These are phyloP conservation scores for Tuber microsphaerosporum DNA, from an alignment of 495 filamentous ascomycete species.

Conservation along the genomic window DNA sequence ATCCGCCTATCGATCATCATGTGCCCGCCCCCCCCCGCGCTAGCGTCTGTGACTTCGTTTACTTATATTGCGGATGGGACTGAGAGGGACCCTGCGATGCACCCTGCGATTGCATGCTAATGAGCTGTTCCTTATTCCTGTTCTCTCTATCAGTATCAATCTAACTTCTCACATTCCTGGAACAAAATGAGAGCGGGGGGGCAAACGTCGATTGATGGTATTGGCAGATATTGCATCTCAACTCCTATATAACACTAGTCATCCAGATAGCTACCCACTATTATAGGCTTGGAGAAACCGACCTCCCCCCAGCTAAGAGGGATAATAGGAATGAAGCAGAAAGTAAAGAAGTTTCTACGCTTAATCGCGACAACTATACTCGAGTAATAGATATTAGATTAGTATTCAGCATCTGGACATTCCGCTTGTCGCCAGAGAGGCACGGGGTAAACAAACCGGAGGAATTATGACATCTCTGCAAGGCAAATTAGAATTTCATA, in stretches of 20 bases:
- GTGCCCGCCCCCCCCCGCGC: not conserved
- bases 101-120: conserved; percentile 21
- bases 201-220: conserved; percentile 34
- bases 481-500: conserved; percentile 9
- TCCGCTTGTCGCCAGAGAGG: not conserved
- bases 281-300: not conserved
- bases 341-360: conserved; percentile 36
- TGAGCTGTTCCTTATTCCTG: conserved; percentile 28
- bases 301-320: conserved; percentile 34
- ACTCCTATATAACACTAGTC: conserved; percentile 15
- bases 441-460: conserved; percentile 10
- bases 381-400: conserved; percentile 12
- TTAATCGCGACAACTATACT: conserved; percentile 26
- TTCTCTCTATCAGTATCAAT: conserved; percentile 5
- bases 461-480: conserved; percentile 24
- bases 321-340: conserved; percentile 39
- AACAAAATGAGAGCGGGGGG: not conserved
- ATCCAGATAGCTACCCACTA: conserved; percentile 1
- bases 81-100: not conserved
- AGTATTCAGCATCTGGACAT: conserved; percentile 1
- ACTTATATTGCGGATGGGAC: conserved; percentile 16
- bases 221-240: conserved; percentile 25
- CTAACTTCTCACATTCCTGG: not conserved
- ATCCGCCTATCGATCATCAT: not conserved
- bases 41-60: not conserved